These are phyloP conservation scores for Apophysomyces variabilis DNA, from an alignment of 371 early-diverging fungal genomes.

Conservation along the genomic window DNA sequence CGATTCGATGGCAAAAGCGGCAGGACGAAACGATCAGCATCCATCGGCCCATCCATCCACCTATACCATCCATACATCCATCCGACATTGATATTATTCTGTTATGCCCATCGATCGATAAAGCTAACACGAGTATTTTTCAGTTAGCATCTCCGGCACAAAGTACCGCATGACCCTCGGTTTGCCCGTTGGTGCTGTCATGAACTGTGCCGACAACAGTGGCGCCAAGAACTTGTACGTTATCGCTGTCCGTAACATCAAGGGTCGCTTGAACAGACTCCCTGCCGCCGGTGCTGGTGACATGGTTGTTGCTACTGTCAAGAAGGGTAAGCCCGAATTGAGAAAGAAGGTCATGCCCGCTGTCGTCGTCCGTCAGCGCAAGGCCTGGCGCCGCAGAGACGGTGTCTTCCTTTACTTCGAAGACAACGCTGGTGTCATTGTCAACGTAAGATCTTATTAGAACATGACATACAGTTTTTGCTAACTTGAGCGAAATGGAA, in stretches of 20 bases:
- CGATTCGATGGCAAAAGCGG: background rate
- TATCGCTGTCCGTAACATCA: conserved; percentile 97
- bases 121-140: conserved; percentile 5
- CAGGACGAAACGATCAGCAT: conserved; percentile 12
- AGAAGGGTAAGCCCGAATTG: conserved; percentile 99
- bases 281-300: conserved; percentile 99
- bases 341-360: conserved; percentile 99
- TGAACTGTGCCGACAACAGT: conserved; percentile 99
- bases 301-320: conserved; percentile 99
- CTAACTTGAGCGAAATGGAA: background rate
- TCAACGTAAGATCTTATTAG: conserved; percentile 32
- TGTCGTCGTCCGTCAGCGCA: conserved; percentile 98
- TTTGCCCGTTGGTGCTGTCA: conserved; percentile 97
- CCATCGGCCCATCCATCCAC: conserved; percentile 21
- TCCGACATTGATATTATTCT: background rate
- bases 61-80: conserved; percentile 14
- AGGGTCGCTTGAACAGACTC: conserved; percentile 98
- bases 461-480: background rate
- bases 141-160: conserved; percentile 78
- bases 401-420: conserved; percentile 98
- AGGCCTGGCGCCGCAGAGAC: conserved; percentile 98
- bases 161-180: conserved; percentile 99
- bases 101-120: background rate
- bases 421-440: conserved; percentile 61
- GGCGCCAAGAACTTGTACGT: conserved; percentile 99